Evolutionary conservation across 1,284 basidiomycete species (phyloP), one percentile per base, ranked within the genome.

Genomic region (Melampsora medusae): DNA sequence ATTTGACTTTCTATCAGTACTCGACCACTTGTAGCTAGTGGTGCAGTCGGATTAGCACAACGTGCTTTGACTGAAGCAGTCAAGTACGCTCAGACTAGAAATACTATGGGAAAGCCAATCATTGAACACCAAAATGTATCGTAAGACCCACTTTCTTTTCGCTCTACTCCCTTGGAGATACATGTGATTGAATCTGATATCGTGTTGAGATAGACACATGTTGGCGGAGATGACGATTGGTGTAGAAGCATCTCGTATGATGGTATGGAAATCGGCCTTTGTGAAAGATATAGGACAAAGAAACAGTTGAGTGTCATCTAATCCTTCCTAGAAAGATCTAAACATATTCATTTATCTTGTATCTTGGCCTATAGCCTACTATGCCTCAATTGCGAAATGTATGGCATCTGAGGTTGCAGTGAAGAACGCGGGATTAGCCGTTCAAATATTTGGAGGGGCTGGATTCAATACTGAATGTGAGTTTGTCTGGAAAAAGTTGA

Each of bases 151-250:
- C 14, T 14, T 14, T 86, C 33, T 85, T 85, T 5, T 86, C 86
- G 81, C 12, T 10, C 1, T 5, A 9, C 10, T 9, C 38, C 38
- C 38, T 42, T 4, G 1, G 5, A 12, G 4, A 10, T 42, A 42
- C 10, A 42, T 22, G n/a, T 56, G 53, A 9, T 56, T 28, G 7
- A 56, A 12, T 56, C 7, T 28, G 2, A 56, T 28, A 56, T 22
- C 53, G 14, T 7, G 22, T 22, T 56, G n/a, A 56, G 28, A 56
- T 28, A 85, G 85, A 7, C 86, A 86, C 81, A 85, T 87, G 83
- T 83, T 87, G 5, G 86, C 86, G 17, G 86, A 87, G 78, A 87
- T 87, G 87, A 85, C 86, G 9, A 86, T 87, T 61, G 73, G 73
- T 19, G 85, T 84, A 33, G 86, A 87, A 80, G 83, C 84, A 1